Evolutionary conservation across 2,329 filamentous ascomycete species (phyloP), one percentile per base, ranked within the genome.

Genomic region (Xylariales sp.): DNA sequence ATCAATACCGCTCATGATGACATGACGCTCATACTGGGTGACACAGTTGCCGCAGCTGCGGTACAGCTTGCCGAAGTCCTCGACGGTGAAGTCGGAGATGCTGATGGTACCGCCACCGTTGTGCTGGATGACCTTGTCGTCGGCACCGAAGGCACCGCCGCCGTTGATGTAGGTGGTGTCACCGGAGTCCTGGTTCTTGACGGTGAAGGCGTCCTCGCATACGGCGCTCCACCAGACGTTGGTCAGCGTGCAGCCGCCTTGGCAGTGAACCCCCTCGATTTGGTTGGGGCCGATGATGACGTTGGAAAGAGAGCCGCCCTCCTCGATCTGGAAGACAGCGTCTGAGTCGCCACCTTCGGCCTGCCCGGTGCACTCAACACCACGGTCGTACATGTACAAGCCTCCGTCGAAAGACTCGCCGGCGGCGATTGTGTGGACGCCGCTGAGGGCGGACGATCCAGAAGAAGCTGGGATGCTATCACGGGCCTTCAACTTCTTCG

Each of bases 351-450:
- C 69, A 18, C 67, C 68, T 45, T 73, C 70, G 15, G 43, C 51
- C 45, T 71, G 66, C 9, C 63, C 67, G 10, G 53, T 57, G 53
- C 68, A 72, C 51, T 44, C 46, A 57, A 60, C 55, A 43, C 62
- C 66, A 46, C 71, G 68, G 47, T 69, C 71, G 58, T 63, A 72
- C 39, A 61, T 62, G 47, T 64, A 59, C 66, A 72, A 68, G 21
- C 61, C 66, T 41, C 70, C 69, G 48, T 73, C 70, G 49, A 69
- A 70, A 34, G 52, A 35, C 22, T 40, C 46, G 31, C 46, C 40
- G 25, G 48, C 42, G 11, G 50, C 49, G 21, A 46, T 47, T 25
- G 49, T 49, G 14, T 47, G 31, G 35, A 42, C 45, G 32, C 34
- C 38, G n/a, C 46, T 44, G 36, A 42, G 24, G 10, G 14, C 29